Base-by-base conservation (phyloP, 73 alveolate genomes). In the Symbiodinium natans region DNA sequence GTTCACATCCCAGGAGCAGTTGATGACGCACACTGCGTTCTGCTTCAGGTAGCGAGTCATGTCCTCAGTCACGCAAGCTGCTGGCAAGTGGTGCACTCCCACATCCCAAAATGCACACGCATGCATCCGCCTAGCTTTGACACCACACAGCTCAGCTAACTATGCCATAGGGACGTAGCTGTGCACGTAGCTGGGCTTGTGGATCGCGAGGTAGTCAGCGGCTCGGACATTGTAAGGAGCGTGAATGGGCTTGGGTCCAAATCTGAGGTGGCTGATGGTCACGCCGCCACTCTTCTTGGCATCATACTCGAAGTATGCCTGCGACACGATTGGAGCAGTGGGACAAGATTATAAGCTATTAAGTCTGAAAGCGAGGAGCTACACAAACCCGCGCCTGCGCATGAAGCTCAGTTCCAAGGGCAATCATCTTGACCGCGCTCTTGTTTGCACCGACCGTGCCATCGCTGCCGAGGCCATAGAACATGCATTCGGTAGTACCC, bases 381-480 rank as follows among this genome's bases (percentile, higher is more conserved):
- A n/a, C n/a, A n/a, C n/a, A n/a, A n/a, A n/a, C n/a, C n/a, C n/a
- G n/a, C n/a, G n/a, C 98, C 93, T 93, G 99, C 17, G 93, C 99
- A 33, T 93, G 74, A n/a, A 93, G 99, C 89, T 93, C 93, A 6
- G 99, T 93, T 46, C 86, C 84, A 73, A 41, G 8, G 19, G 93
- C 99, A 71, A 93, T 93, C 93, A 93, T 80, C 99, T 93, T 93
- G 77, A 93, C 92, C 8, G 99, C 99, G 75, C 83, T 82, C 99
- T 93, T 93, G 93, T 93, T 93, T 36, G 99, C 99, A 33, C 99
- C 99, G 38, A 93, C 99, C 15, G 99, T 93, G 54, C 99, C 99
- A 19, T 93, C 99, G 34, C 98, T 92, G 40, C 80, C 98, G n/a
- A 92, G 74, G 19, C 98, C 98, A 7, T 74, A 92, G 98, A 92